Conservation (phyloP, 1,284 basidiomycete species). For the Leccinum pseudoinsigne region DNA sequence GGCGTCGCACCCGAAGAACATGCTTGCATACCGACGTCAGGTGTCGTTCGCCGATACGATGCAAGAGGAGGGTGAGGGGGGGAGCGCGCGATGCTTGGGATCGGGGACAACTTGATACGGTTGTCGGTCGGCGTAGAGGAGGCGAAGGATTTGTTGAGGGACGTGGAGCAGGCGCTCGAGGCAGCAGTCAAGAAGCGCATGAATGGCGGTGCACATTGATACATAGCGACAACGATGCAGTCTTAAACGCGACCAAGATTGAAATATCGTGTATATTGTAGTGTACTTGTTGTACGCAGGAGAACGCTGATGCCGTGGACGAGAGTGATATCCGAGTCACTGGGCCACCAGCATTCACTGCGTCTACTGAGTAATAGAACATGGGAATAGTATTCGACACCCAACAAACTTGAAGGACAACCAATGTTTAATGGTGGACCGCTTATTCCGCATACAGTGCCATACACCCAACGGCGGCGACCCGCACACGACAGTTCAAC, state of each 20-base stretch:
- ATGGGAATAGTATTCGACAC: too few species aligned
- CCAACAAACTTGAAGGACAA: too few species aligned
- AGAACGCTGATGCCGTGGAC: neutral
- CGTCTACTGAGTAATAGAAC: too few species aligned
- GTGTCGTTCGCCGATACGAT: conserved; percentile 67
- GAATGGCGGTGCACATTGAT: conserved; percentile 1
- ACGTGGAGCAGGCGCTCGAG: conserved; percentile 72
- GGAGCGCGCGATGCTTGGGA: conserved; percentile 74
- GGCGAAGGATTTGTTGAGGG: conserved; percentile 72
- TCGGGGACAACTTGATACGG: conserved; percentile 80
- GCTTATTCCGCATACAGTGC: neutral
- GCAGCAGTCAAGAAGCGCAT: conserved; percentile 36
- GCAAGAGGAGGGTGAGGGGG: conserved; percentile 38
- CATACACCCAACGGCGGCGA: neutral
- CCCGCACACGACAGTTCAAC: neutral
- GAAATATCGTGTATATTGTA: neutral
- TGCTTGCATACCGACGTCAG: conserved; percentile 55
- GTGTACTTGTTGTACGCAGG: neutral
- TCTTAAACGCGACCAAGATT: neutral
- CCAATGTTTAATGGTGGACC: neutral
- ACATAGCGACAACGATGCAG: neutral
- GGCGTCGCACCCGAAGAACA: conserved; percentile 54
- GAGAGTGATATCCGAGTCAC: neutral
- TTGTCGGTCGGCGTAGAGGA: conserved; percentile 92
- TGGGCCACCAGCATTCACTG: too few species aligned